These are phyloP conservation scores for Paxillus ammoniavirescens DNA, from an alignment of 768 basidiomycete genomes.

Conservation along the genomic window DNA sequence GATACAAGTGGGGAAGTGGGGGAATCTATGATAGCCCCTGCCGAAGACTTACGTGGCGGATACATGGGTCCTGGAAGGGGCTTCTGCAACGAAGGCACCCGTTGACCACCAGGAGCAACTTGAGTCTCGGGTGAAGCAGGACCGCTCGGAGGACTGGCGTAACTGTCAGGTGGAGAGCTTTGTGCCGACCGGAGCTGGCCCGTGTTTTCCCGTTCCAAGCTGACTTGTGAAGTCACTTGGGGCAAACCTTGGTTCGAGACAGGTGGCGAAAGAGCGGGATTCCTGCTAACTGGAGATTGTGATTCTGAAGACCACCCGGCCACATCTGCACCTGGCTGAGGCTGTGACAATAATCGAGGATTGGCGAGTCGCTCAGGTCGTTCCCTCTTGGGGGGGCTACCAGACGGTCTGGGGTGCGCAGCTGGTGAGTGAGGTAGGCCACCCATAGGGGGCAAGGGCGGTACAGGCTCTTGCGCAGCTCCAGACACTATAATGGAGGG, in stretches of 20 bases:
- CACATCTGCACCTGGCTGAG: neutral
- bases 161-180: constrained; percentile 1
- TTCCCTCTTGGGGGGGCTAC: constrained; percentile 5
- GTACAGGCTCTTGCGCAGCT: constrained; percentile 61
- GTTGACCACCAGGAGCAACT: constrained; percentile 10
- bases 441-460: constrained; percentile 57
- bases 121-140: constrained; percentile 4
- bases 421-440: constrained; percentile 27
- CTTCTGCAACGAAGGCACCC: constrained; percentile 18
- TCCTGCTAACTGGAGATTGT: neutral
- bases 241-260: constrained; percentile 4
- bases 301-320: neutral
- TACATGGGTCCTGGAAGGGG: constrained; percentile 13
- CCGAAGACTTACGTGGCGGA: constrained; percentile 26
- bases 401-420: neutral
- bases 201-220: constrained; percentile 2
- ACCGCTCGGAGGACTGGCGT: constrained; percentile 1
- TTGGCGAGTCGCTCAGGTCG: constrained; percentile 22
- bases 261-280: neutral
- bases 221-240: constrained; percentile 4
- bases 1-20: constrained; percentile 37
- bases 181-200: constrained; percentile 4
- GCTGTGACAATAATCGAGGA: constrained; percentile 11
- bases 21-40: constrained; percentile 5
- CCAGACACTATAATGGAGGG: constrained; percentile 45